Percentiles rank a stretch among this genome's conserved stretches.
These are phyloP conservation scores for Wickerhamomyces xylosicus DNA, from an alignment of 805 yeast species.

Conservation along the genomic window DNA sequence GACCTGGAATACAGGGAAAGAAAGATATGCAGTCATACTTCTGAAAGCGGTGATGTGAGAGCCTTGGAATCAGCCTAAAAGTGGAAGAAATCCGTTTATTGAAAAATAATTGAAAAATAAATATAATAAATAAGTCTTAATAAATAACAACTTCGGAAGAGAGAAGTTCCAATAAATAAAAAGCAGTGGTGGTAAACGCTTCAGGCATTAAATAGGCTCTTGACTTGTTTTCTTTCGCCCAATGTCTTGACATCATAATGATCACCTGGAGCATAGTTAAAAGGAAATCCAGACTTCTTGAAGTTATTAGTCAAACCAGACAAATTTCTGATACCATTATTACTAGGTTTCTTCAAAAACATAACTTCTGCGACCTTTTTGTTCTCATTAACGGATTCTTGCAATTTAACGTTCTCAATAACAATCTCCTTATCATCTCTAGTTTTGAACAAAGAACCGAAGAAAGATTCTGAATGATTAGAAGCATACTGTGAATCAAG, in stretches of 20 bases:
- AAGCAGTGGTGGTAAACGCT: no score
- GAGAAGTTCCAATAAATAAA: no score
- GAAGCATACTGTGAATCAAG: neutral
- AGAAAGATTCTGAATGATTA: neutral
- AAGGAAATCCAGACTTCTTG: neutral
- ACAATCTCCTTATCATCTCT: neutral
- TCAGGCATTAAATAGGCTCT: neutral
- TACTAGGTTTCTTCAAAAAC: neutral
- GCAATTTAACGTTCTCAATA: neutral
- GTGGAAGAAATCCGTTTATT: no score
- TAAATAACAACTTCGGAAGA: no score
- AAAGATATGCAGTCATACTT: no score
- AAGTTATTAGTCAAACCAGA: neutral
- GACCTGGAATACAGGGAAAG: no score
- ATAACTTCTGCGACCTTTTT: neutral
- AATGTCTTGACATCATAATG: neutral
- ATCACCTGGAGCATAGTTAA: neutral
- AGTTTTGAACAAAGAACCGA: neutral
- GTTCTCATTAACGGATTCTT: neutral
- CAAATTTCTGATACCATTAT: neutral
- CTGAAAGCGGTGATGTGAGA: no score
- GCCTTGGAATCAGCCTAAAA: no score
- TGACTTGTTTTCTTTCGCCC: neutral
- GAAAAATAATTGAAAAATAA: no score
- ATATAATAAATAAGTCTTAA: no score